Base-by-base conservation (phyloP, 2,329 filamentous ascomycete genomes). In the Venturia carpophila region DNA sequence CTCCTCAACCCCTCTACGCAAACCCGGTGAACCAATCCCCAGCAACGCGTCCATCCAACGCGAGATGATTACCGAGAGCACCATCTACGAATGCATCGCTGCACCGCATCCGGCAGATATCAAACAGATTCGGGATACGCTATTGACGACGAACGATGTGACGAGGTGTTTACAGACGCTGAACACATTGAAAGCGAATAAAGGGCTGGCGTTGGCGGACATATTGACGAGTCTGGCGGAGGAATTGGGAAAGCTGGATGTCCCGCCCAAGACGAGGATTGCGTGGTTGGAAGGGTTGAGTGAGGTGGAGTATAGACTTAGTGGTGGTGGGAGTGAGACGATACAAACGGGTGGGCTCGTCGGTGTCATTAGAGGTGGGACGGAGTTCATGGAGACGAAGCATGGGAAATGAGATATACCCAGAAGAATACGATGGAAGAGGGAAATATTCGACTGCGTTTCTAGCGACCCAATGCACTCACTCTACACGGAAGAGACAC, bases 71-170 rank as follows among this genome's bases (percentile, higher is more conserved):
- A 96, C 90, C 43, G 89, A 96, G 74, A 91, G 90, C 24, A 88
- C 87, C 9, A 97, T 99, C 72, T 99, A 97, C 81, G 92, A 92
- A 76, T 99, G 94, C 76, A 96, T 99, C 73, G 94, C 94, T 10
- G 93, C 93, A 1, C 94, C 94, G 4, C 92, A 95, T 69, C 94
- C 94, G 0, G 86, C 88, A 30, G 93, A 96, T 71, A 91, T 97
- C 72, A 83, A 85, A 69, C 86, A 89, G 70, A 97, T 99, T 64
- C 82, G 92, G 69, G 84, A 88, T 69, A 96, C 91, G 0, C 82
- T 99, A 41, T 83, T 97, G 37, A 87, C 84, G 64, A 97, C 90
- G 1, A 84, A 86, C 64, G 93, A 99, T 73, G 90, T 99, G 61
- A 95, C 90, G 1, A 91, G 90, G 42, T 97, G 93, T 73, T 81